These are phyloP conservation scores for Brassica hybrid DNA, from an alignment of 441 rosid genomes.

Conservation along the genomic window DNA sequence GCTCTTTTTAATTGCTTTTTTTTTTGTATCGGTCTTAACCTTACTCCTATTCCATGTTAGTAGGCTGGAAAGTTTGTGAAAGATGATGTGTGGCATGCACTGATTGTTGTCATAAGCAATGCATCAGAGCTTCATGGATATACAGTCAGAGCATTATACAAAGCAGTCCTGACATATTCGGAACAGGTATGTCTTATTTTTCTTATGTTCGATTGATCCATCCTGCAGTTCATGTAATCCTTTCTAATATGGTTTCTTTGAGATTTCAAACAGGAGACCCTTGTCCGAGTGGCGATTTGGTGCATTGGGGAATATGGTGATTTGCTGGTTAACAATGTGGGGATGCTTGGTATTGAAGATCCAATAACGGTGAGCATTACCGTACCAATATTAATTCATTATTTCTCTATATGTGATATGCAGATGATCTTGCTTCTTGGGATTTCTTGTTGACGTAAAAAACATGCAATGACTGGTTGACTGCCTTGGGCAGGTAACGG, in stretches of 20 bases:
- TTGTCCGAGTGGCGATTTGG: conserved; percentile 97
- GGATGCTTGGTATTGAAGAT: conserved; percentile 88
- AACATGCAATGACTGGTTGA: conserved; percentile 32
- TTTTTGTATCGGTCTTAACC: conserved; percentile 31
- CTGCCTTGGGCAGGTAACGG: conserved; percentile 78
- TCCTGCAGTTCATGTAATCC: conserved; percentile 17
- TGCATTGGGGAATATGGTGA: conserved; percentile 99
- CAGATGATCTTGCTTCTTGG: conserved; percentile 14
- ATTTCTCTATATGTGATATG: conserved; percentile 6
- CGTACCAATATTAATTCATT: conserved; percentile 8
- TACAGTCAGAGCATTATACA: conserved; percentile 84
- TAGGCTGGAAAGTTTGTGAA: conserved; percentile 99
- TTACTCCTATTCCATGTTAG: conserved; percentile 52
- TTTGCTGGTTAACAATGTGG: conserved; percentile 81
- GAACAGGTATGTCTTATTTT: conserved; percentile 74
- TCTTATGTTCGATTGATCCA: conserved; percentile 29
- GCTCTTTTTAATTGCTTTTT: conserved; percentile 7
- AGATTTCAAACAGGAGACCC: no score
- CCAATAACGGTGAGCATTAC: conserved; percentile 78
- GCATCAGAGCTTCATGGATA: conserved; percentile 98
- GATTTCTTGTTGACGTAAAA: conserved; percentile 22
- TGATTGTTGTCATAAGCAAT: conserved; percentile 92
- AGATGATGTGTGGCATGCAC: conserved; percentile 98
- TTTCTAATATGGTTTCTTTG: conserved; percentile 21
- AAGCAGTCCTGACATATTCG: conserved; percentile 74